Evolutionary conservation across 2,329 filamentous ascomycete species (phyloP).

Genomic region (Neofusicoccum cordaticola): DNA sequence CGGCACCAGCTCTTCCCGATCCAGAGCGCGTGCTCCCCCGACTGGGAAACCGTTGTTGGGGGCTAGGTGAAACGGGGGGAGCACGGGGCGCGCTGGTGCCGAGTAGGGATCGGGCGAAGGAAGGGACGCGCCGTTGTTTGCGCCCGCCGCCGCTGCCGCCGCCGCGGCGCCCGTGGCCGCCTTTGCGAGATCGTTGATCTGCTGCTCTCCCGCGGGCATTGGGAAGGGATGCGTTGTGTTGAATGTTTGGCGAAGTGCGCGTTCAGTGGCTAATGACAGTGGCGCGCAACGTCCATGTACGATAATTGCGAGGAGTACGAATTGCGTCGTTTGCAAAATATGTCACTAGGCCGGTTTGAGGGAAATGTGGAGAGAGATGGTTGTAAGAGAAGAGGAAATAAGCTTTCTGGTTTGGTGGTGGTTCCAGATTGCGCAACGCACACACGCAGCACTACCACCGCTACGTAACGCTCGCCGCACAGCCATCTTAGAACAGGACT

Average conservation of each 20-base stretch:
- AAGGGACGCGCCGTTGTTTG: neutral
- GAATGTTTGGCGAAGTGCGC: neutral
- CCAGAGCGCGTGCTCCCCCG: neutral
- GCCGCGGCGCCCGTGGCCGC: neutral
- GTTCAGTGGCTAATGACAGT: neutral
- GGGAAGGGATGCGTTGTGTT: neutral
- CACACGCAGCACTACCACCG: neutral
- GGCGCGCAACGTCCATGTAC: neutral
- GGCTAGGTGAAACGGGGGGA: neutral
- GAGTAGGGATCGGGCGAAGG: neutral
- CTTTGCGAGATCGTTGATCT: neutral
- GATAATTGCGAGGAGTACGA: neutral
- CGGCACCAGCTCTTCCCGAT: neutral
- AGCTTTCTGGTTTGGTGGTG: neutral
- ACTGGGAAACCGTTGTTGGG: neutral
- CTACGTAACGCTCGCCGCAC: neutral
- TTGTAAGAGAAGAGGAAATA: neutral
- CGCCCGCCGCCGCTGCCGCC: too few species aligned
- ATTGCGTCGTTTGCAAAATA: neutral
- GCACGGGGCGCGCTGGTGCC: neutral
- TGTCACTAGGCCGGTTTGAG: neutral
- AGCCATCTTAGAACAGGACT: neutral
- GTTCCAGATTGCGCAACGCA: slow-evolving; percentile 4
- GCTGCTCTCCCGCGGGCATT: neutral
- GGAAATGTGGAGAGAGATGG: neutral